These are phyloP conservation scores for Ophiostoma angusticollis DNA, from an alignment of 2,329 filamentous ascomycete species.

Conservation along the genomic window DNA sequence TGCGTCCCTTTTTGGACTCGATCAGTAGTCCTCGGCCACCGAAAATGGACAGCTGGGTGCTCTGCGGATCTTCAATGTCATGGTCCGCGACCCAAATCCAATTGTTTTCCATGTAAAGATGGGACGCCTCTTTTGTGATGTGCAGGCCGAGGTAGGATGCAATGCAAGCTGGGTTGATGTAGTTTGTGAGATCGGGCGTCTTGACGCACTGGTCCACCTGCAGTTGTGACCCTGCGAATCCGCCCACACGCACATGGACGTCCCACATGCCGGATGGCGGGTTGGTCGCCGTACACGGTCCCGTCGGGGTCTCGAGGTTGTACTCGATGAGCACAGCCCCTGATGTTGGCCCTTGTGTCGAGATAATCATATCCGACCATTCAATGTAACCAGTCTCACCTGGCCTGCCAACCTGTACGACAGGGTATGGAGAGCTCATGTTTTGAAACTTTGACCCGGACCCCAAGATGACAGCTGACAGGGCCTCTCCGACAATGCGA, in stretches of 20 bases:
- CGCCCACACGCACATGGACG: conserved; percentile 62
- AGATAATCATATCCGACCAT: conserved; percentile 59
- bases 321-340: conserved; percentile 63
- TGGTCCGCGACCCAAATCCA: conserved; percentile 39
- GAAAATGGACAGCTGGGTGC: conserved; percentile 20
- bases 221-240: conserved; percentile 54
- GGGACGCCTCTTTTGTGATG: conserved; percentile 25
- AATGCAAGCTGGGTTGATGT: conserved; percentile 23
- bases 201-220: conserved; percentile 56
- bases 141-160: conserved; percentile 28
- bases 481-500: conserved; percentile 48
- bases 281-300: conserved; percentile 11
- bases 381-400: conserved; percentile 55
- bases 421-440: conserved; percentile 45
- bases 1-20: conserved; percentile 24
- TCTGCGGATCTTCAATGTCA: conserved; percentile 32
- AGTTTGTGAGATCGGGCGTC: conserved; percentile 20
- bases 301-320: conserved; percentile 43
- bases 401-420: conserved; percentile 46
- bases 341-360: conserved; percentile 50
- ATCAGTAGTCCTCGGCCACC: conserved; percentile 23
- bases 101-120: conserved; percentile 35
- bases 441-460: conserved; percentile 43
- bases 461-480: conserved; percentile 42
- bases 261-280: conserved; percentile 54